Percentiles rank a stretch among this genome's conserved stretches.
phyloP scores from a whole-genome alignment of 78 protist species.

The Trichosphaerium sp. region DNA sequence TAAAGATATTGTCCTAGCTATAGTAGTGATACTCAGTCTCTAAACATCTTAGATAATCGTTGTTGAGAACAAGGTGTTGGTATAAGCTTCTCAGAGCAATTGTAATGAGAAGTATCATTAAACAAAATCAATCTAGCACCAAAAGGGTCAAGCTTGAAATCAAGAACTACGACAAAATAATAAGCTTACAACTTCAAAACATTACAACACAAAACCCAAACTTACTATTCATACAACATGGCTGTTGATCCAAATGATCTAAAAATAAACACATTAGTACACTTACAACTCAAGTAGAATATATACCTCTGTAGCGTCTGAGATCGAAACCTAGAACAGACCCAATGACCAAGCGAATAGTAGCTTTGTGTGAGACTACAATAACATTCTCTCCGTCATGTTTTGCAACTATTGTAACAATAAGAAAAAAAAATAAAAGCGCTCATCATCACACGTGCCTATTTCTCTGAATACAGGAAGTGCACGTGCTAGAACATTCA shows the following conservation, averaged over 20 bases:
- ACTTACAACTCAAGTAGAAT: neutral
- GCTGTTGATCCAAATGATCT: neutral
- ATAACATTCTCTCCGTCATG: neutral
- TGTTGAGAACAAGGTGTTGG: no score
- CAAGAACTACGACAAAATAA: neutral
- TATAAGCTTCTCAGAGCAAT: no score
- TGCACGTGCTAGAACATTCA: neutral
- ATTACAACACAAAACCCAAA: no score
- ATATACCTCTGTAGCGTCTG: neutral
- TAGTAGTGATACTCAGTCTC: no score
- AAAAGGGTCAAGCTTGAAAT: no score
- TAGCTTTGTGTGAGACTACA: neutral
- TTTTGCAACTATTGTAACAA: neutral
- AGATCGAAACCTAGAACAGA: conserved; percentile 1
- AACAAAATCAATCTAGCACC: neutral
- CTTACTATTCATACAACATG: no score
- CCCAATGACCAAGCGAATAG: neutral
- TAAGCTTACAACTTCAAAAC: neutral
- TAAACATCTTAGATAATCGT: no score
- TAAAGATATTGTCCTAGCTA: no score
- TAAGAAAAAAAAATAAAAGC: neutral
- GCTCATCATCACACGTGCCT: neutral
- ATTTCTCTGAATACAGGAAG: neutral
- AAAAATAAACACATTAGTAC: neutral
- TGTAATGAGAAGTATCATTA: neutral